Percentiles rank a stretch among this genome's conserved stretches.
Conservation (phyloP, 2,329 filamentous ascomycete genomes). For the Reticulascus tulasneorum region DNA sequence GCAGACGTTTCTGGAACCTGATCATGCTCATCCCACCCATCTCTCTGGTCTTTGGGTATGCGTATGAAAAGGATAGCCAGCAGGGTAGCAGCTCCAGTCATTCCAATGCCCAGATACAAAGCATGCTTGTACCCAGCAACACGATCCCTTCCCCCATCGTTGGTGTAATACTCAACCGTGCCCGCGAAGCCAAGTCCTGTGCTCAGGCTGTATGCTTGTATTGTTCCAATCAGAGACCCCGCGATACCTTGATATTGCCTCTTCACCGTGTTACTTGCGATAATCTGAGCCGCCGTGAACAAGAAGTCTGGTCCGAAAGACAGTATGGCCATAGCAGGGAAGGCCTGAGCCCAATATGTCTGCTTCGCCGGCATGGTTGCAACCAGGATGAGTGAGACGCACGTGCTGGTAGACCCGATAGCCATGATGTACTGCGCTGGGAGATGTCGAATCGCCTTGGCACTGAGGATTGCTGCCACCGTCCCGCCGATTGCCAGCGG, state of each 20-base stretch:
- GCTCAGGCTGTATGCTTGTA: constrained; percentile 66
- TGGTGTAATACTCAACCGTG: constrained; percentile 50
- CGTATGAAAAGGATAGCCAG: neutral
- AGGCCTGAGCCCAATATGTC: constrained; percentile 1
- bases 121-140: neutral
- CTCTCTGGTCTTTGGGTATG: constrained; percentile 1
- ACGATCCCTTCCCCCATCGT: too few species aligned
- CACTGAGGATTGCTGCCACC: too few species aligned
- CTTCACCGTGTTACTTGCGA: constrained; percentile 47
- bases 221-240: constrained; percentile 48
- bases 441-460: too few species aligned
- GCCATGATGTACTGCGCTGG: too few species aligned
- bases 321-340: neutral
- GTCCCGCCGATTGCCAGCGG: too few species aligned
- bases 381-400: neutral
- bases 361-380: neutral
- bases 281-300: constrained; percentile 47
- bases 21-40: constrained; percentile 1
- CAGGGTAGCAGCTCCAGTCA: neutral
- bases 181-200: constrained; percentile 63
- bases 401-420: too few species aligned
- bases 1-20: too few species aligned
- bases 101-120: neutral
- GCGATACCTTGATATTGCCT: constrained; percentile 47
- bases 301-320: constrained; percentile 18